Evolutionary conservation across 2,329 filamentous ascomycete species (phyloP), one percentile per base, ranked within the genome.

Genomic region (Fusarium penzigii): DNA sequence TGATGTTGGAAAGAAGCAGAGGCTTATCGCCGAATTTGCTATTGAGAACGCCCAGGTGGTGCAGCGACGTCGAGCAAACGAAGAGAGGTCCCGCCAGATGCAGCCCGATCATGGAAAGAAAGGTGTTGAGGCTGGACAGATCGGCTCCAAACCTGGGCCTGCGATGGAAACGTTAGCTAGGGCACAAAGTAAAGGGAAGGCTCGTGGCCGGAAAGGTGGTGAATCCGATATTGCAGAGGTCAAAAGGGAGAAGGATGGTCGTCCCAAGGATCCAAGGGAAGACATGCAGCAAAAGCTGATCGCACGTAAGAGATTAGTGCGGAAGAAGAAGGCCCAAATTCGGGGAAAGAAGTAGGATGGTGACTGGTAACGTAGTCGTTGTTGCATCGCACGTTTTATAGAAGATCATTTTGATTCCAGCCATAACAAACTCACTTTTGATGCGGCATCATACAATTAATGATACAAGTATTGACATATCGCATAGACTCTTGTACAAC

Each of bases 1-100:
- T 57, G 73, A 77, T 20, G 73, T 82, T 48, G 92, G 94, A 59
- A 90, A 88, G 74, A 93, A 91, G 69, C 92, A 94, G 72, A 82
- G 94, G 12, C 75, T 99, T 46, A 91, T 99, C 67, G 93, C 93
- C 38, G 95, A 99, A 71, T 99, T 99, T 69, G 92, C 94, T 17
- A 96, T 99, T 69, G 94, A 99, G 74, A 99, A 99, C 65, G 92
- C 91, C 1, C 92, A 97, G 66, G 94, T 99, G 1, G 88, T 99
- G n/a, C 83, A 87, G 61, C 82, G 94, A 58, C 82, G 95, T 53
- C 66, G 63, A 42, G 68, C 67, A 32, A 68, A 65, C 12, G 70
- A 75, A 62, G 68, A 68, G 39, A 72, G 66, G 55, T 69, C 70
- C 2, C 56, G 62, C 17, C 68, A 70, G 48, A 46, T 53, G 49